phyloP scores from a whole-genome alignment of 192 early-diverging fungal genomes.

The Dissophora globulifera region DNA sequence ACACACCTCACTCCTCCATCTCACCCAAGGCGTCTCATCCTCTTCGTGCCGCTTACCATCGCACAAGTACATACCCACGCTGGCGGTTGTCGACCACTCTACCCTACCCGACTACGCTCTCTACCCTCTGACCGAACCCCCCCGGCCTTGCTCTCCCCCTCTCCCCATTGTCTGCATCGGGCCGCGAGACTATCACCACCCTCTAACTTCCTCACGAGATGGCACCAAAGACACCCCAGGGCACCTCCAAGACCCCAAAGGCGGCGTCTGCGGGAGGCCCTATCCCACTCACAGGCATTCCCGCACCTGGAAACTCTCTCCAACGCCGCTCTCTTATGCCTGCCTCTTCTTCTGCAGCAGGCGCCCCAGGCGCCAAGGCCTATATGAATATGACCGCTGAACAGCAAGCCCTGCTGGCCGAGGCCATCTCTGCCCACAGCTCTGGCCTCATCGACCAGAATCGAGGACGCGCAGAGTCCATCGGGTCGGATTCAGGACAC shows the following conservation, averaged over 20 bases:
- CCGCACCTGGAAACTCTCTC: conserved; percentile 7
- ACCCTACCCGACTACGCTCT: too few species aligned
- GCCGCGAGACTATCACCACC: too few species aligned
- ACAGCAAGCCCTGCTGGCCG: conserved; percentile 49
- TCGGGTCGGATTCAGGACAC: background rate
- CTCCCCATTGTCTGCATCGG: too few species aligned
- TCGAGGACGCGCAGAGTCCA: conserved; percentile 31
- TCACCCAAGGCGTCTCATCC: too few species aligned
- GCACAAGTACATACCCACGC: too few species aligned
- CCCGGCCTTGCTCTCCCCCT: too few species aligned
- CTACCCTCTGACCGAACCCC: too few species aligned
- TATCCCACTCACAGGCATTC: conserved; percentile 33
- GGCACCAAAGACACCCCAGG: conserved; percentile 32
- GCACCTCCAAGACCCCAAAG: conserved; percentile 44
- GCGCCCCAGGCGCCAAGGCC: conserved; percentile 12
- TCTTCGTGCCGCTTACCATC: too few species aligned
- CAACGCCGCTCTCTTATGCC: conserved; percentile 25
- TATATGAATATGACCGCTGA: conserved; percentile 47
- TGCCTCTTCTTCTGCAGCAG: conserved; percentile 3
- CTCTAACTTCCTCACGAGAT: conserved; percentile 25
- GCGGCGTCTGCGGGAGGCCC: conserved; percentile 16
- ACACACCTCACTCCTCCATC: background rate
- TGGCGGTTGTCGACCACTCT: too few species aligned
- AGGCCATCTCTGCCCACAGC: conserved; percentile 46
- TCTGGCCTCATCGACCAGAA: conserved; percentile 22